A percentile compares a stretch with the other conserved stretches of the same genome.
phyloP scores from a whole-genome alignment of 768 basidiomycete species.

The Boletus insuetus region DNA sequence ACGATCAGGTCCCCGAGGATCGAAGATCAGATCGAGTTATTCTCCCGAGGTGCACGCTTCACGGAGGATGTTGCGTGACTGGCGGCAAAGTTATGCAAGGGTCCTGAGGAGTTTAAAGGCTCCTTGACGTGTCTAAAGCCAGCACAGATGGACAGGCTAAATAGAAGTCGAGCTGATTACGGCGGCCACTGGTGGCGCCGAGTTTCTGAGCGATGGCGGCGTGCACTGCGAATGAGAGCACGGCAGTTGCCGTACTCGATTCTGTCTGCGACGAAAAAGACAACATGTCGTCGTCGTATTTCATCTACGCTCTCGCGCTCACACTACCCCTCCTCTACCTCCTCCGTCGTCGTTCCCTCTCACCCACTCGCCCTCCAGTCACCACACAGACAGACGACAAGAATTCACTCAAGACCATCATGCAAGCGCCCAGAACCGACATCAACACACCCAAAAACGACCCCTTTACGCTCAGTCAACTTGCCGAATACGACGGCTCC shows the following conservation, averaged over 20 bases:
- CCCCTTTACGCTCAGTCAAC: conserved; percentile 66
- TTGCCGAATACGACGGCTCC: conserved; percentile 71
- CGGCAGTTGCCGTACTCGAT: conserved; percentile 9
- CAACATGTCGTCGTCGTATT: conserved; percentile 5
- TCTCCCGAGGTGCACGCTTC: conserved; percentile 22
- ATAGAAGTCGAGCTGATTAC: no score
- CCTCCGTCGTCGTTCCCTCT: conserved; percentile 10
- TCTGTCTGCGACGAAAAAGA: no score
- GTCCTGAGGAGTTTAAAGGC: conserved; percentile 11
- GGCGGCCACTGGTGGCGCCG: no score
- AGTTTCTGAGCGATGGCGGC: no score
- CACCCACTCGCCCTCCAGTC: conserved; percentile 1
- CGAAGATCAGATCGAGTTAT: conserved; percentile 27
- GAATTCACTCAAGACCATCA: conserved; percentile 53
- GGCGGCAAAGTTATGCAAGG: conserved; percentile 6
- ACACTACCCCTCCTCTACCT: conserved; percentile 31
- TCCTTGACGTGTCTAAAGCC: conserved; percentile 10
- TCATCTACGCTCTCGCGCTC: conserved; percentile 33
- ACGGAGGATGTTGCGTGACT: conserved; percentile 7
- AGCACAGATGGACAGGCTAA: no score
- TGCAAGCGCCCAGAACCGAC: conserved; percentile 63
- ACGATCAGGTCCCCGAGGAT: conserved; percentile 31
- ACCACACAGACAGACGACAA: conserved; percentile 23
- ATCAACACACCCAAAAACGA: conserved; percentile 73
- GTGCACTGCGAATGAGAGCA: no score